phyloP scores from a whole-genome alignment of 345 rosid species.

The Garcia nutans region DNA sequence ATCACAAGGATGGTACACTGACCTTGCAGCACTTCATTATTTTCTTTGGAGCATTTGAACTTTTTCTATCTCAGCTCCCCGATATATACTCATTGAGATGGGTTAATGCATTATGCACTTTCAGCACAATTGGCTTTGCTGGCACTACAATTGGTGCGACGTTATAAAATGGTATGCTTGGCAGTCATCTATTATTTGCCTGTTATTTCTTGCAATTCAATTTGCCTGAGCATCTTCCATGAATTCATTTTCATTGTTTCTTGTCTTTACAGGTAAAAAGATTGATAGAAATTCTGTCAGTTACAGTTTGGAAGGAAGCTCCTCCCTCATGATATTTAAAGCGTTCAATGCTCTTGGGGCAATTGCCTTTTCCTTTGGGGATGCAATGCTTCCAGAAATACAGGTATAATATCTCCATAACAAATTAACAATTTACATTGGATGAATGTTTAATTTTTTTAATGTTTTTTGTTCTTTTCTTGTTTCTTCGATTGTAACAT shows the following conservation, averaged over 20 bases:
- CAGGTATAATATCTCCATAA: constrained; percentile 30
- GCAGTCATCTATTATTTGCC: not conserved
- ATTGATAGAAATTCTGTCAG: constrained; percentile 37
- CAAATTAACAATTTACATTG: not conserved
- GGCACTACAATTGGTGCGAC: constrained; percentile 48
- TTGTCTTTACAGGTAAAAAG: constrained; percentile 33
- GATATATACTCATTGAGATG: constrained; percentile 53
- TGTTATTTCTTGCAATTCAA: not conserved
- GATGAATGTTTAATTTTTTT: not conserved
- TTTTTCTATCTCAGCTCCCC: constrained; percentile 50
- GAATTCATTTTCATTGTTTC: not conserved
- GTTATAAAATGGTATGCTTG: constrained; percentile 38
- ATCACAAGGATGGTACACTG: constrained; percentile 29
- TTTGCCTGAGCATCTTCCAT: not conserved
- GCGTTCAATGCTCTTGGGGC: constrained; percentile 57
- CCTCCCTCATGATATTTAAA: constrained; percentile 36
- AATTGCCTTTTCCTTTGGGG: constrained; percentile 58
- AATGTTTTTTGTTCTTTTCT: not conserved
- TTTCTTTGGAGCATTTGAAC: constrained; percentile 48
- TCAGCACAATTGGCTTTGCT: constrained; percentile 50
- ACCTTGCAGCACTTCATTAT: constrained; percentile 48
- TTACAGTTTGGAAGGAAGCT: constrained; percentile 45
- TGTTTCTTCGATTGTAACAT: not conserved
- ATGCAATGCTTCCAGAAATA: constrained; percentile 62
- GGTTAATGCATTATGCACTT: constrained; percentile 47